Base-by-base conservation (phyloP, 148 eudicot genomes). In the Camellia granthamiana region DNA sequence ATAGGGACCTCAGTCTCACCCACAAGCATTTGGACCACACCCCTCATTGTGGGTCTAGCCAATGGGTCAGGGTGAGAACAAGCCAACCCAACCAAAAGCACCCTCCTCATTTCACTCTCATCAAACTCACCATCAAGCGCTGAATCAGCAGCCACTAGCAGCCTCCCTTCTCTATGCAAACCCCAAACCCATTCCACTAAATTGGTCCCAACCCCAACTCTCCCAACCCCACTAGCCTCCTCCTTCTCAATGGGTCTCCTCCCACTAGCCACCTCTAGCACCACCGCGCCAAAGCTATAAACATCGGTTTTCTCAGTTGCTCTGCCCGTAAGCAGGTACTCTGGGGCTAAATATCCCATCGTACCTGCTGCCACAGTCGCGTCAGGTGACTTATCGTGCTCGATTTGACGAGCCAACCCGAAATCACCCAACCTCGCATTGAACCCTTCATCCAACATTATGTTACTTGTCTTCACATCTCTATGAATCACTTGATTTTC, bases 161-260 rank as follows among this genome's bases (percentile, higher is more conserved):
- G 13, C 81, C 87, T 84, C 74, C 88, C 95, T 81, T 93, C 93
- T 12, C 81, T 85, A 69, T 93, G 88, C 85, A 93, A 81, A 7
- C 85, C 74, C 97, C 97, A 93, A 8, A 90, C 97, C 97, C 95
- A 93, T 41, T 91, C 95, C 82, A 93, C 95, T 88, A 93, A 83
- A 81, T 87, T 91, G 73, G 84, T 82, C 21, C 74, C 62, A 9
- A 59, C 81, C 15, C 79, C 77, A 71, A 56, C 69, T 54, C 73
- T 80, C 18, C 80, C 80, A 1, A 38, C 84, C 1, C 63, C 72
- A 5, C 0, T 73, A 5, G 58, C 62, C 3, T 90, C 62, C 3
- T 90, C 93, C 65, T 75, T 89, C 81, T 91, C 95, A 43, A 91
- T 91, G 0, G 97, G 97, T 79, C 97, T 83, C 81, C 93, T 84